Evolutionary conservation across 129 eudicot species (phyloP).

Genomic region (Erigeron canadensis): DNA sequence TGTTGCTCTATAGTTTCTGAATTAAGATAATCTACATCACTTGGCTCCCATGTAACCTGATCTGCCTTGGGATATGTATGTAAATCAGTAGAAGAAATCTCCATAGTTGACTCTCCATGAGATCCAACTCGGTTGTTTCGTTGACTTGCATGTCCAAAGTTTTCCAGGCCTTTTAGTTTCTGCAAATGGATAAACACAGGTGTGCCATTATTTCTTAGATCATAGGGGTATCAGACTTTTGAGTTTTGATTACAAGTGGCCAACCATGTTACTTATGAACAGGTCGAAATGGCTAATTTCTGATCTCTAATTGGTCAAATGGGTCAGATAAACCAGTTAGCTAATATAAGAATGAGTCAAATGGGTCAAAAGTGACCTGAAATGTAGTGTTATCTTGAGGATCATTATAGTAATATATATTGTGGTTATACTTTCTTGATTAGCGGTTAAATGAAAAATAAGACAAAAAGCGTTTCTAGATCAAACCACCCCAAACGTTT

Average conservation of each 20-base stretch:
- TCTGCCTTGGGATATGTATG: conserved; percentile 27
- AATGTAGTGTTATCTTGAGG: too few relatives aligned
- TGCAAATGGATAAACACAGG: conserved; percentile 24
- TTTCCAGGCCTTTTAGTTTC: conserved; percentile 61
- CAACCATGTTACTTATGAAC: too few relatives aligned
- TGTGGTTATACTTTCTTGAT: too few relatives aligned
- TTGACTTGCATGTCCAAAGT: conserved; percentile 40
- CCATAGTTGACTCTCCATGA: conserved; percentile 30
- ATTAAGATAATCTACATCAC: conserved; percentile 24
- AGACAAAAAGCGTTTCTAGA: too few relatives aligned
- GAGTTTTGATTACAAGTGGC: conserved; percentile 10
- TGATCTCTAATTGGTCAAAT: too few relatives aligned
- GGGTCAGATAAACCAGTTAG: too few relatives aligned
- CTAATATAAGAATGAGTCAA: too few relatives aligned
- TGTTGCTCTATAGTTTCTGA: conserved; percentile 25
- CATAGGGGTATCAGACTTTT: conserved; percentile 1
- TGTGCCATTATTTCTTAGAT: conserved; percentile 13
- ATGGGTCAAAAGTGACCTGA: too few relatives aligned
- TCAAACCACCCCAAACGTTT: too few relatives aligned
- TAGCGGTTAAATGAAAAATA: too few relatives aligned
- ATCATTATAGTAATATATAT: too few relatives aligned
- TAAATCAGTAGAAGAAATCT: conserved; percentile 22
- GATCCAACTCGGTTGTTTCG: conserved; percentile 35
- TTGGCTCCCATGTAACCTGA: conserved; percentile 28
- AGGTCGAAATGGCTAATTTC: too few relatives aligned